Conservation (phyloP, 1,139 yeast species). For the Zygosaccharomyces pseudobailii region DNA sequence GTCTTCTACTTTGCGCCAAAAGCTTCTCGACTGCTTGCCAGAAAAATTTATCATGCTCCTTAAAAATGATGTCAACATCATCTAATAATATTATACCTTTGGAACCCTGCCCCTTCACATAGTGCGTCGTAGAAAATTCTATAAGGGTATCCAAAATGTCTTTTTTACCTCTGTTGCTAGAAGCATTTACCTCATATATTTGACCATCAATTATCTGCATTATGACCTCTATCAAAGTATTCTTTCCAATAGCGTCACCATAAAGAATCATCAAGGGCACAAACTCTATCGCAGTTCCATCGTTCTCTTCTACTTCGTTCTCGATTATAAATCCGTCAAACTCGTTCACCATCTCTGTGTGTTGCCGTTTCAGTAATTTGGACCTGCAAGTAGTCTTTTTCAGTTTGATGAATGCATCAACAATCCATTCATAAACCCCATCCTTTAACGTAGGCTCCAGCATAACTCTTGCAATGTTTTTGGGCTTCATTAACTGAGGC, state of each 20-base stretch:
- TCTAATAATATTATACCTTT: slow-evolving; percentile 74
- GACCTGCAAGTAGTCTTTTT: slow-evolving; percentile 37
- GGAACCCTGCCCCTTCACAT: slow-evolving; percentile 56
- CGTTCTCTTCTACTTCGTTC: slow-evolving; percentile 28
- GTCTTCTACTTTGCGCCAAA: slow-evolving; percentile 64
- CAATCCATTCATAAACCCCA: slow-evolving; percentile 45
- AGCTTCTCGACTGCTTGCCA: slow-evolving; percentile 72
- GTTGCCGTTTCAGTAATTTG: slow-evolving; percentile 31
- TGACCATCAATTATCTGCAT: slow-evolving; percentile 62
- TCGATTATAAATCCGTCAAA: slow-evolving; percentile 43
- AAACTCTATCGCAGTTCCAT: slow-evolving; percentile 36
- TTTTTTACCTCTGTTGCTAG: slow-evolving; percentile 65
- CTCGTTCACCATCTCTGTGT: slow-evolving; percentile 25
- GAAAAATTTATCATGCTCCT: slow-evolving; percentile 67
- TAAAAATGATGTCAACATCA: slow-evolving; percentile 80
- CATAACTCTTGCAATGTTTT: slow-evolving; percentile 37
- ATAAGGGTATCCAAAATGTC: slow-evolving; percentile 62
- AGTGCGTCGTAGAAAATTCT: slow-evolving; percentile 80
- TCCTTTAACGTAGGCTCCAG: slow-evolving; percentile 28
- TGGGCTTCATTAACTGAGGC: slow-evolving; percentile 46
- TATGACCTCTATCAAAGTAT: slow-evolving; percentile 67
- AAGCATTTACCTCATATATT: slow-evolving; percentile 77
- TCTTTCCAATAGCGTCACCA: slow-evolving; percentile 81
- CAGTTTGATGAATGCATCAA: slow-evolving; percentile 44
- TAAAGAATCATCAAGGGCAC: slow-evolving; percentile 62